Conservation (phyloP, 1,284 basidiomycete genomes). For the Cutaneotrichosporon cavernicola region DNA sequence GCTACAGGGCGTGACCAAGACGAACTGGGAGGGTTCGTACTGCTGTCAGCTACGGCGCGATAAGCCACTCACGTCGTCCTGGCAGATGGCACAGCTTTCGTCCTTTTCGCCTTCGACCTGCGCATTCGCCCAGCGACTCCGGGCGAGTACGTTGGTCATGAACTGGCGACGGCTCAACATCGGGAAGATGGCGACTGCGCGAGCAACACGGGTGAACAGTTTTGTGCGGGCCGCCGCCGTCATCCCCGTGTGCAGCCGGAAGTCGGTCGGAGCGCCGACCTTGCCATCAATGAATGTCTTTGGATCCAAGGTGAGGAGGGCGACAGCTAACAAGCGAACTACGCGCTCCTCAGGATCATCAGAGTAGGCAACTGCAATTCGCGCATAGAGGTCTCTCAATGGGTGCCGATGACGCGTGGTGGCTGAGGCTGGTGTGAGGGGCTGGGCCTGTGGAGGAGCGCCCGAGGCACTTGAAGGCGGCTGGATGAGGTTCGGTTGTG, state of each 20-base stretch:
- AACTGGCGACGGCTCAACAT: constrained; percentile 1
- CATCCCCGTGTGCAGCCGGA: not conserved
- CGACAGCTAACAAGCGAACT: not conserved
- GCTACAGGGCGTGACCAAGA: constrained; percentile 42
- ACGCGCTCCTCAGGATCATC: not conserved
- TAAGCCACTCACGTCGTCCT: constrained; percentile 15
- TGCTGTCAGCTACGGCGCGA: constrained; percentile 31
- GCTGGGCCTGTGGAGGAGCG: not conserved
- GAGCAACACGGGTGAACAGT: not conserved
- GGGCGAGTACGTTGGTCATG: constrained; percentile 6
- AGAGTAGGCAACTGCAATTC: not conserved
- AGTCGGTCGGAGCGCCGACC: not conserved
- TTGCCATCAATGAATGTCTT: not conserved
- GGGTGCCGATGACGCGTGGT: not conserved
- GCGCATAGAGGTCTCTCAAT: not conserved
- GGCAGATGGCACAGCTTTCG: constrained; percentile 36
- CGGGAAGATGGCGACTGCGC: not conserved
- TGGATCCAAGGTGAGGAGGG: not conserved
- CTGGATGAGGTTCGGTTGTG: not conserved
- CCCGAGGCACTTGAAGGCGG: not conserved
- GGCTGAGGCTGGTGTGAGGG: not conserved
- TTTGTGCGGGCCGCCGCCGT: not conserved
- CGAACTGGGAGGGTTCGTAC: constrained; percentile 30
- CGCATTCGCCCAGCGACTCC: not conserved
- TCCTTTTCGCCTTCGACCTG: constrained; percentile 33